Percentiles rank a stretch among this genome's conserved stretches.
phyloP scores from a whole-genome alignment of 805 yeast species.

The Ogataea wickerhamii region DNA sequence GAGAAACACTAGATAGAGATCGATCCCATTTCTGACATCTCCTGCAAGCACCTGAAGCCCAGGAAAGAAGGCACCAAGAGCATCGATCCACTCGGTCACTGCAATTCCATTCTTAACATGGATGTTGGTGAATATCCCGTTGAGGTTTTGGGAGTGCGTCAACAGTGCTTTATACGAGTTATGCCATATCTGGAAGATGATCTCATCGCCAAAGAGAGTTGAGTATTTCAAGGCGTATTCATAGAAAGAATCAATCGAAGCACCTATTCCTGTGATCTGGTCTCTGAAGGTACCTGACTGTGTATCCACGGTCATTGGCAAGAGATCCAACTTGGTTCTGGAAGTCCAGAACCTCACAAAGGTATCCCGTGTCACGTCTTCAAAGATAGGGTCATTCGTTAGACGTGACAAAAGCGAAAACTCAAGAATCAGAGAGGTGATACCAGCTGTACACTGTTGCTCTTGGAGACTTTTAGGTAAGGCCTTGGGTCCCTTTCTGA shows the following conservation, averaged over 20 bases:
- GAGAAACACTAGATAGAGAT: conserved; percentile 56
- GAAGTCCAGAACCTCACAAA: conserved; percentile 69
- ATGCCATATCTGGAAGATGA: conserved; percentile 53
- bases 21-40: conserved; percentile 60
- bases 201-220: conserved; percentile 63
- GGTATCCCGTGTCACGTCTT: conserved; percentile 54
- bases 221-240: conserved; percentile 82
- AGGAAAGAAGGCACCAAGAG: conserved; percentile 84
- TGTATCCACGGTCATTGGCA: conserved; percentile 72
- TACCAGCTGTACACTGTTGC: conserved; percentile 87
- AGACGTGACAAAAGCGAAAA: conserved; percentile 70
- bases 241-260: conserved; percentile 85
- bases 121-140: conserved; percentile 46
- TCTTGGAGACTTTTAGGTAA: conserved; percentile 42
- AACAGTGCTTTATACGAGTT: conserved; percentile 56
- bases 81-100: conserved; percentile 72
- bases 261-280: conserved; percentile 76
- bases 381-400: conserved; percentile 73
- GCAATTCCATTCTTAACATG: conserved; percentile 49
- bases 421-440: conserved; percentile 78
- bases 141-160: conserved; percentile 41
- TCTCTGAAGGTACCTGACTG: conserved; percentile 46
- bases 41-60: conserved; percentile 82
- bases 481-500: conserved; percentile 47
- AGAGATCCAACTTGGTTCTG: conserved; percentile 55